Evolutionary conservation across 2,329 filamentous ascomycete species (phyloP).

Genomic region (Clonostachys rhizophaga): DNA sequence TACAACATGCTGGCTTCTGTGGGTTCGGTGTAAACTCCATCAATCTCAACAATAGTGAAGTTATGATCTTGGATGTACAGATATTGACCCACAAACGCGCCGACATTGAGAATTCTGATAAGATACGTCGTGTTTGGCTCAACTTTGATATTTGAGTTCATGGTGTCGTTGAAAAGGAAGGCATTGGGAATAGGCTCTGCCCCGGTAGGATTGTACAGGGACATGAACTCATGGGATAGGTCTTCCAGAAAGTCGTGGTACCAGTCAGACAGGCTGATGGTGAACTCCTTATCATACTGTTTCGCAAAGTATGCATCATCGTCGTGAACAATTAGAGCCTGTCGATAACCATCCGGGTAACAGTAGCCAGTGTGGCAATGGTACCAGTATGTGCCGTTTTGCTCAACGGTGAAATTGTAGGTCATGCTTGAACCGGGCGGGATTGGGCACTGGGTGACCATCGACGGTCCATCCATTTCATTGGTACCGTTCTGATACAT

Average conservation of each 20-base stretch:
- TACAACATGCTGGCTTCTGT: constrained; percentile 60
- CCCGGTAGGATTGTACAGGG: constrained; percentile 48
- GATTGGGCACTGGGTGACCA: constrained; percentile 49
- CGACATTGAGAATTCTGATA: constrained; percentile 68
- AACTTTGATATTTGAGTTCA: constrained; percentile 53
- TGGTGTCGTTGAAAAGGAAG: constrained; percentile 67
- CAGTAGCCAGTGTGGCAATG: constrained; percentile 52
- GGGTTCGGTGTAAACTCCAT: constrained; percentile 64
- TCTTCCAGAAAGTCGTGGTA: constrained; percentile 56
- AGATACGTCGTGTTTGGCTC: constrained; percentile 67
- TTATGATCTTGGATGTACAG: constrained; percentile 65
- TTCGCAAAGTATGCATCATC: constrained; percentile 42
- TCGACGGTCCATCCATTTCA: constrained; percentile 52
- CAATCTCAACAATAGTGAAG: constrained; percentile 67
- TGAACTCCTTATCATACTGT: constrained; percentile 57
- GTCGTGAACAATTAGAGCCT: constrained; percentile 46
- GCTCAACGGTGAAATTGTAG: constrained; percentile 48
- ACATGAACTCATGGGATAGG: constrained; percentile 43
- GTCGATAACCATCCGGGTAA: constrained; percentile 56
- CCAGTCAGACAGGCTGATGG: constrained; percentile 65
- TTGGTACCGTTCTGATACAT: constrained; percentile 51
- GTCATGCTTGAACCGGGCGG: constrained; percentile 38
- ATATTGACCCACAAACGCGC: constrained; percentile 65
- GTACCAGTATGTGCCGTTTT: constrained; percentile 58
- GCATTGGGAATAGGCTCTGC: constrained; percentile 64